These are phyloP conservation scores for Urtica urens DNA, from an alignment of 306 rosid species.

Conservation along the genomic window DNA sequence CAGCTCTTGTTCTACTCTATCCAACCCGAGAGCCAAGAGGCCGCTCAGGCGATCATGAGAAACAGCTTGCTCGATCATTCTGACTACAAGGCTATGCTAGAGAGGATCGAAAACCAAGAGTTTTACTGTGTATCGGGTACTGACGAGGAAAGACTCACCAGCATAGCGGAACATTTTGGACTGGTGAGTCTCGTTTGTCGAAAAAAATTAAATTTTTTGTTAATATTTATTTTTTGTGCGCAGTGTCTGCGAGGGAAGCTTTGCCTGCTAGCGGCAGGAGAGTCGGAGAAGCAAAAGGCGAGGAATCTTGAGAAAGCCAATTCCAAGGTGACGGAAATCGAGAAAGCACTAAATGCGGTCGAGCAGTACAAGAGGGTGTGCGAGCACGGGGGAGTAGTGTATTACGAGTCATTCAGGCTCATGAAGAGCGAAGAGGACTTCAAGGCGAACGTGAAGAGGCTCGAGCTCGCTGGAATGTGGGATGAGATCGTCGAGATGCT, in stretches of 20 bases:
- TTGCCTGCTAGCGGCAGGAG: conserved; percentile 62
- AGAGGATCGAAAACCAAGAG: conserved; percentile 25
- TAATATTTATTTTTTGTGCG: conserved; percentile 2
- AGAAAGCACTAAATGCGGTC: neutral
- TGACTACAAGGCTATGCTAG: conserved; percentile 23
- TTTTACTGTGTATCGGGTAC: conserved; percentile 20
- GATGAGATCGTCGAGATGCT: conserved; percentile 66
- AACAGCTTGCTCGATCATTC: conserved; percentile 40
- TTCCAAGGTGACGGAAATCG: conserved; percentile 5
- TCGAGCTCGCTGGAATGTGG: conserved; percentile 55
- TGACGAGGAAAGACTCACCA: conserved; percentile 9
- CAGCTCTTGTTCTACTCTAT: conserved; percentile 51
- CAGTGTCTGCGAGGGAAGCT: conserved; percentile 56
- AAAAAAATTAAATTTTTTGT: too few species aligned
- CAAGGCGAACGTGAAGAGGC: conserved; percentile 60
- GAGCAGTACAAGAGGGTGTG: conserved; percentile 28
- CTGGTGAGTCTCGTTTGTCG: conserved; percentile 43
- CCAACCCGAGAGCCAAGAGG: conserved; percentile 21
- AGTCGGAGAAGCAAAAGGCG: conserved; percentile 29
- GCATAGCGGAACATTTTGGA: conserved; percentile 53
- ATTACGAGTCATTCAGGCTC: conserved; percentile 59
- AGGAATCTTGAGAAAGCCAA: conserved; percentile 24
- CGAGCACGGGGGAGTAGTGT: conserved; percentile 19
- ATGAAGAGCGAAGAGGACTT: conserved; percentile 42
- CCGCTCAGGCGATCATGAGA: conserved; percentile 16